Evolutionary conservation across 176 grass and related monocot genomes (phyloP), one percentile per base, ranked within the genome.

Genomic region (Microstegium vimineum): DNA sequence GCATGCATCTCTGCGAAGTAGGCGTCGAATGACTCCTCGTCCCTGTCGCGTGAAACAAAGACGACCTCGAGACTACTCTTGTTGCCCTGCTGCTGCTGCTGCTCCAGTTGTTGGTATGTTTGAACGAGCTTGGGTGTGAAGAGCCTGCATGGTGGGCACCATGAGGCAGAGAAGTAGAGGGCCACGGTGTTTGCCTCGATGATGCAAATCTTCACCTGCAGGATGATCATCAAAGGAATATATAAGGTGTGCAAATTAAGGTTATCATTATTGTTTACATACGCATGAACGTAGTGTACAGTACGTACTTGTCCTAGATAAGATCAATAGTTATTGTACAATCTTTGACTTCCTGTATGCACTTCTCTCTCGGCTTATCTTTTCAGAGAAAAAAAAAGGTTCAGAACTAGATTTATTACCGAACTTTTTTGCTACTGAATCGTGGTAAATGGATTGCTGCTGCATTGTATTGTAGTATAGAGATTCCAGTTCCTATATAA

Each of bases 1-100:
- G 93, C 90, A 96, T 96, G 93, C 90, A 96, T 96, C 74, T 86
- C 90, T 13, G 83, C 62, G 35, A 96, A 96, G 57, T 89, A 82
- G 0, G 57, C 41, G 49, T 89, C 80, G 74, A 91, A 97, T 26
- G 81, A 42, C 37, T 83, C 83, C 74, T 87, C 89, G 62, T 87
- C 86, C 18, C 12, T 32, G 76, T 91, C 94, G 6, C 72, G 51
- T 3, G 86, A 85, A 38, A 89, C 60, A 16, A 85, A 86, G 27
- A 89, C 77, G 12, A 97, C 69, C 52, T 92, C 85, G 33, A 89
- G 89, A 73, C 28, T 2, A 7, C 7, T 52, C 6, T 49, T 76
- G 73, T 90, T 89, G 33, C 60, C 81, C 25, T 87, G 68, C 32
- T 92, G 75, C 5, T 92, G 75, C 5, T 49, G 16, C 16, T 18